A percentile compares a stretch with the other conserved stretches of the same genome.
These are phyloP conservation scores for Massarina eburnea DNA, from an alignment of 2,329 filamentous ascomycete species.

Conservation along the genomic window DNA sequence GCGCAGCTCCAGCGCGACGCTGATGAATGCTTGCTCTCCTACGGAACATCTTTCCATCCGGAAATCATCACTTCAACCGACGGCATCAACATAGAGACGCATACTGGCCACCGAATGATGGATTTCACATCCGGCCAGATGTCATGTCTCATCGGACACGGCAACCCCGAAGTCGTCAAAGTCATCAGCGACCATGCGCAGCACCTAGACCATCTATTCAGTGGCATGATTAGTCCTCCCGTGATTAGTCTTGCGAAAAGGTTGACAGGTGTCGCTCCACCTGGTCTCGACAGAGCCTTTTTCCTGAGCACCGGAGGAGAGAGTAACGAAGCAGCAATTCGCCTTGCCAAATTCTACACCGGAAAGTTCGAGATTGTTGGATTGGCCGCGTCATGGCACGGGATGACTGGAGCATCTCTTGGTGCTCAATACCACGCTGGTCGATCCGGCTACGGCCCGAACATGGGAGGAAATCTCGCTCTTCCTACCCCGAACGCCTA, in stretches of 20 bases:
- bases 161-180: slow-evolving; percentile 36
- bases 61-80: slow-evolving; percentile 33
- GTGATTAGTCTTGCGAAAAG: slow-evolving; percentile 35
- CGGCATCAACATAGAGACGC: slow-evolving; percentile 33
- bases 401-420: slow-evolving; percentile 57
- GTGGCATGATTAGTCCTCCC: slow-evolving; percentile 39
- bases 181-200: slow-evolving; percentile 29
- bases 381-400: slow-evolving; percentile 62
- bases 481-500: slow-evolving; percentile 64
- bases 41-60: slow-evolving; percentile 28
- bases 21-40: slow-evolving; percentile 21
- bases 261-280: slow-evolving; percentile 25
- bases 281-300: slow-evolving; percentile 36
- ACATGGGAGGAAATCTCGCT: slow-evolving; percentile 57
- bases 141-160: slow-evolving; percentile 33
- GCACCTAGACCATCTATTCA: slow-evolving; percentile 38
- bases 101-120: slow-evolving; percentile 34
- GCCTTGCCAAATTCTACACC: slow-evolving; percentile 64
- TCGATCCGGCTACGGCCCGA: slow-evolving; percentile 49
- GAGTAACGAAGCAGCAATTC: slow-evolving; percentile 61
- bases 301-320: slow-evolving; percentile 40
- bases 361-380: slow-evolving; percentile 67
- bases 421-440: slow-evolving; percentile 59
- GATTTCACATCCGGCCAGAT: slow-evolving; percentile 36
- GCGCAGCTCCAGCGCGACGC: slow-evolving; percentile 24